These are phyloP conservation scores for Psilocybe mexicana DNA, from an alignment of 1,284 basidiomycete genomes.

Conservation along the genomic window DNA sequence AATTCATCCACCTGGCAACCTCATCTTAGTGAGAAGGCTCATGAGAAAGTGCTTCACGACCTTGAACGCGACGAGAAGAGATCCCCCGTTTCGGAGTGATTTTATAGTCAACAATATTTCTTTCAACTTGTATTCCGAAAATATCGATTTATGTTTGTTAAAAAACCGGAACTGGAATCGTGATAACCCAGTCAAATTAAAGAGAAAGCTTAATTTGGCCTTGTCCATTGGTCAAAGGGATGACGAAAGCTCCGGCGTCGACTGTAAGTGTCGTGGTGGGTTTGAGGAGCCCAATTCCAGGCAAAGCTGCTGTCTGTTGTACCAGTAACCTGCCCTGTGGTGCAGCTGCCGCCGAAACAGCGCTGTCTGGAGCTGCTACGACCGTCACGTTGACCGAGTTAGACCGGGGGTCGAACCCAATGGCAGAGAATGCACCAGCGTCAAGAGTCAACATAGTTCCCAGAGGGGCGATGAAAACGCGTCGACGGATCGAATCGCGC, in stretches of 20 bases:
- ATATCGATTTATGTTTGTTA: background rate
- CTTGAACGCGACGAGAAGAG: conserved; percentile 15
- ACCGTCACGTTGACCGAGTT: conserved; percentile 44
- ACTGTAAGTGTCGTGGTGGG: conserved; percentile 38
- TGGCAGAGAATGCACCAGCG: conserved; percentile 54
- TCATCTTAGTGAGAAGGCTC: conserved; percentile 38
- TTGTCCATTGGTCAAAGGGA: conserved; percentile 43
- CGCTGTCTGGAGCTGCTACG: conserved; percentile 38
- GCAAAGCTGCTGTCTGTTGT: conserved; percentile 42
- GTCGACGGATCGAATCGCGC: conserved; percentile 49
- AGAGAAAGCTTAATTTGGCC: conserved; percentile 35
- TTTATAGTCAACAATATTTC: background rate
- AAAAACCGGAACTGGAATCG: background rate
- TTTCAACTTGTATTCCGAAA: background rate
- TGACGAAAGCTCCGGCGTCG: conserved; percentile 51
- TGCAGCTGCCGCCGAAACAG: conserved; percentile 45
- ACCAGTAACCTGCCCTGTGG: conserved; percentile 48
- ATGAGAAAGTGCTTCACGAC: conserved; percentile 28
- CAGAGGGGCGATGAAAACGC: conserved; percentile 54
- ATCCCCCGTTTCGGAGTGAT: conserved; percentile 1
- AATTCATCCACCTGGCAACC: conserved; percentile 62
- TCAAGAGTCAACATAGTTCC: conserved; percentile 49
- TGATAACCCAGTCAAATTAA: background rate
- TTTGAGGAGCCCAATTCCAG: conserved; percentile 41
- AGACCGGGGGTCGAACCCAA: conserved; percentile 42